These are phyloP conservation scores for Deinandra increscens DNA, from an alignment of 129 eudicot species.

Conservation along the genomic window DNA sequence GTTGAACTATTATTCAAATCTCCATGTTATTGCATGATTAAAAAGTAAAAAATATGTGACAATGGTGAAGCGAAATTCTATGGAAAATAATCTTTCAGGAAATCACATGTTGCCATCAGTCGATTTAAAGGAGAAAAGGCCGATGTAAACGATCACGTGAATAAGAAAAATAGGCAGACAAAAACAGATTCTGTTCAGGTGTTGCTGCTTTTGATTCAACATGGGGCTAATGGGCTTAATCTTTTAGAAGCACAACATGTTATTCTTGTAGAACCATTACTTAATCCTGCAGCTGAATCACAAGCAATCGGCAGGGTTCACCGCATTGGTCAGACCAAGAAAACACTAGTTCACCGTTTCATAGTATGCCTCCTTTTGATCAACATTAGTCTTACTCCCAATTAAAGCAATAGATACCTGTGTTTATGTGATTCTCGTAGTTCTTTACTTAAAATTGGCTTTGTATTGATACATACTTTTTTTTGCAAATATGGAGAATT, in stretches of 20 bases:
- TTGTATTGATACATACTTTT: not conserved
- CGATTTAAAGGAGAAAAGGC: slow-evolving; percentile 61
- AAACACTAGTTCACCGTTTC: slow-evolving; percentile 90
- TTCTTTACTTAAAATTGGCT: not conserved
- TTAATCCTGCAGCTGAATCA: slow-evolving; percentile 96
- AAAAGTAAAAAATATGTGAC: not conserved
- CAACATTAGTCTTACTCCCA: not conserved
- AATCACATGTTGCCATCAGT: slow-evolving; percentile 77
- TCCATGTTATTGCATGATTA: slow-evolving; percentile 4
- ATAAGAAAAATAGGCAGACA: slow-evolving; percentile 22
- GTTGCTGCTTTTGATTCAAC: slow-evolving; percentile 73
- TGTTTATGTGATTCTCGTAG: not conserved
- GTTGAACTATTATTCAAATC: not conserved
- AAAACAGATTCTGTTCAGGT: slow-evolving; percentile 59
- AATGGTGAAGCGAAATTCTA: not conserved
- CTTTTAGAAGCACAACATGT: slow-evolving; percentile 98
- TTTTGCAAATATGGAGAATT: not conserved
- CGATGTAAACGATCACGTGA: slow-evolving; percentile 15
- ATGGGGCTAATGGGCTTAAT: slow-evolving; percentile 96
- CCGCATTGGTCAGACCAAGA: slow-evolving; percentile 78
- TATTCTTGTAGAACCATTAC: slow-evolving; percentile 90
- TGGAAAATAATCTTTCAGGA: slow-evolving; percentile 41
- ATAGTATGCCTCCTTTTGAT: slow-evolving; percentile 46
- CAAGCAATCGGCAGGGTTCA: slow-evolving; percentile 97
- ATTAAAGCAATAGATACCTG: not conserved